Conservation (phyloP, 2,329 filamentous ascomycete genomes). For the Colletotrichum gloeosporioides region DNA sequence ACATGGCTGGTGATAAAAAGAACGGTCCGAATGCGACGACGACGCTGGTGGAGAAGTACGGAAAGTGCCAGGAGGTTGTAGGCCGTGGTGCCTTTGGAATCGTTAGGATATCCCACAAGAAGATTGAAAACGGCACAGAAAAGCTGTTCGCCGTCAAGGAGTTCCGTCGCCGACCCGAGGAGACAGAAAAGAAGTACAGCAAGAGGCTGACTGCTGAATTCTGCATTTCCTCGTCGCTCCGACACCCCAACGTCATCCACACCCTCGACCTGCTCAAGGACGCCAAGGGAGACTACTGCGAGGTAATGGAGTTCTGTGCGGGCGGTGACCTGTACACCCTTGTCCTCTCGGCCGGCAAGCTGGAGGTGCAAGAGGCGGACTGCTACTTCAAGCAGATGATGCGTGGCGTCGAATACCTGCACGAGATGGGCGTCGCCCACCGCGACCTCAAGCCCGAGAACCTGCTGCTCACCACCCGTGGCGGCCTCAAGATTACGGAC, state of each 20-base stretch:
- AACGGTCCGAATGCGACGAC: conserved; percentile 75
- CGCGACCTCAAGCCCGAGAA: conserved; percentile 98
- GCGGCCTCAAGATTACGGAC: conserved; percentile 95
- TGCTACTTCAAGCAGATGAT: conserved; percentile 99
- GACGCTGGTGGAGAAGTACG: conserved; percentile 93
- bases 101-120: conserved; percentile 96
- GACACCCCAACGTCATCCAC: conserved; percentile 97
- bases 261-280: conserved; percentile 95
- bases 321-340: conserved; percentile 96
- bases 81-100: conserved; percentile 97
- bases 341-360: conserved; percentile 87
- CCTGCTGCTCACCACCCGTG: conserved; percentile 88
- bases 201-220: conserved; percentile 97
- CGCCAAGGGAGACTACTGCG: conserved; percentile 95
- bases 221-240: conserved; percentile 95
- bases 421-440: conserved; percentile 98
- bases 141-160: conserved; percentile 98
- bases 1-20: conserved; percentile 76
- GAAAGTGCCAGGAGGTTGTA: conserved; percentile 97
- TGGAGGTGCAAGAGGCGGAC: conserved; percentile 91
- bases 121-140: conserved; percentile 82
- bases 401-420: conserved; percentile 98
- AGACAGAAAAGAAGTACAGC: conserved; percentile 97
- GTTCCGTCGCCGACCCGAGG: conserved; percentile 91
- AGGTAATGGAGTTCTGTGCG: conserved; percentile 99